Evolutionary conservation across 2,329 filamentous ascomycete species (phyloP).

Genomic region (Aspergillus sp.): DNA sequence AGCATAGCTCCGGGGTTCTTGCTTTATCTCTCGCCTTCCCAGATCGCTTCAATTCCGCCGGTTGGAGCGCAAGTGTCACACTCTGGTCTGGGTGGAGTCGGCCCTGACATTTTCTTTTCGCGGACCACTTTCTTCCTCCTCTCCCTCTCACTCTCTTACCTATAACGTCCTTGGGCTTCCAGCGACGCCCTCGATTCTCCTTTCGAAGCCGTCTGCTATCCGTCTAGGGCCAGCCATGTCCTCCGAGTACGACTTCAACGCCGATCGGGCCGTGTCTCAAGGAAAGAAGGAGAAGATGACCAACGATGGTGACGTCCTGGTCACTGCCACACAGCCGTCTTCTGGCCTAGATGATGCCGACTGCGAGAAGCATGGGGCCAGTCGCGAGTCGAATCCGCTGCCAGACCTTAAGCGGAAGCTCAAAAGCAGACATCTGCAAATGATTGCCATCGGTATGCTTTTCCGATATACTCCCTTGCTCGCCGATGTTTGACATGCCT

Average conservation of each 20-base stretch:
- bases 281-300: conserved; percentile 27
- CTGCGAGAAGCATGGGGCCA: conserved; percentile 38
- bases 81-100: conserved; percentile 16
- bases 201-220: neutral
- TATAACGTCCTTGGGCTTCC: neutral
- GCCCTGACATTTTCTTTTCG: conserved; percentile 10
- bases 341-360: conserved; percentile 30
- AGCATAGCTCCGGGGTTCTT: neutral
- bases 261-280: conserved; percentile 17
- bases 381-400: conserved; percentile 60
- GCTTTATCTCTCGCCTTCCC: neutral
- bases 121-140: conserved; percentile 4
- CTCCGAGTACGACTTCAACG: conserved; percentile 18
- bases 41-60: neutral
- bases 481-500: neutral
- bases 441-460: conserved; percentile 92
- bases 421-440: conserved; percentile 87
- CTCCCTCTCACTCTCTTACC: neutral
- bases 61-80: neutral
- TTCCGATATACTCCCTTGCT: neutral
- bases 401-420: conserved; percentile 68
- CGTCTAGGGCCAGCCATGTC: conserved; percentile 25
- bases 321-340: conserved; percentile 17
- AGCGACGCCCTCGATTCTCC: neutral
- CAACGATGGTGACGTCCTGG: conserved; percentile 24